phyloP scores from a whole-genome alignment of 495 filamentous ascomycete species.

The Xylaria scruposa region DNA sequence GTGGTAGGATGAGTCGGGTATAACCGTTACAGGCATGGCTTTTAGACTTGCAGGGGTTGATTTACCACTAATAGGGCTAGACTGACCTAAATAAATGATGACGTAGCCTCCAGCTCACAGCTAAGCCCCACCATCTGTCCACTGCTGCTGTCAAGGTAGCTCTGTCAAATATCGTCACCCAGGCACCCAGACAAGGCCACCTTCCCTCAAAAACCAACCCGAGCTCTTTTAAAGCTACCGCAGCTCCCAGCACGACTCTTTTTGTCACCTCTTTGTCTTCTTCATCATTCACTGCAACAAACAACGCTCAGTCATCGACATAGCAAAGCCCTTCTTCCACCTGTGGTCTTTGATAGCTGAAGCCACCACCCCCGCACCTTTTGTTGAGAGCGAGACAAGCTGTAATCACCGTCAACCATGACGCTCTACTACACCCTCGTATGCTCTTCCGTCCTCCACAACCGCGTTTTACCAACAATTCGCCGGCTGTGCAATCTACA shows the following conservation, averaged over 20 bases:
- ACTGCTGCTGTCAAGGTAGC: conserved; percentile 21
- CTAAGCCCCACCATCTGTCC: conserved; percentile 18
- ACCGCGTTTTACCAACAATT: neutral
- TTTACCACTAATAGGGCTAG: neutral
- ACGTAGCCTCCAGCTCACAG: conserved; percentile 18
- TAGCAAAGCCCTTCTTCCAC: neutral
- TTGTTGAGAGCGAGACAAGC: conserved; percentile 20
- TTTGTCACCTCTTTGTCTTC: neutral
- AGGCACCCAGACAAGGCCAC: conserved; percentile 25
- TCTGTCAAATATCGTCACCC: conserved; percentile 27
- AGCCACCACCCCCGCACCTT: conserved; percentile 35
- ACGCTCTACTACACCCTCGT: conserved; percentile 99
- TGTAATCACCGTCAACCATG: conserved; percentile 65
- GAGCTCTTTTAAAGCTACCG: conserved; percentile 19
- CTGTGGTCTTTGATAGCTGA: neutral
- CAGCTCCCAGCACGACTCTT: conserved; percentile 14
- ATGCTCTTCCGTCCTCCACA: conserved; percentile 49
- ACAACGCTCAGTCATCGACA: neutral
- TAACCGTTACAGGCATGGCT: neutral
- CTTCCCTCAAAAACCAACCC: conserved; percentile 22
- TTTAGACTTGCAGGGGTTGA: neutral
- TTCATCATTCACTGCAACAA: neutral
- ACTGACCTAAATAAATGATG: conserved; percentile 5
- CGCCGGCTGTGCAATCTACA: neutral
- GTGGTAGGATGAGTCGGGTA: neutral